These are phyloP conservation scores for Scutellaria minor DNA, from an alignment of 257 asterid species.

Conservation along the genomic window DNA sequence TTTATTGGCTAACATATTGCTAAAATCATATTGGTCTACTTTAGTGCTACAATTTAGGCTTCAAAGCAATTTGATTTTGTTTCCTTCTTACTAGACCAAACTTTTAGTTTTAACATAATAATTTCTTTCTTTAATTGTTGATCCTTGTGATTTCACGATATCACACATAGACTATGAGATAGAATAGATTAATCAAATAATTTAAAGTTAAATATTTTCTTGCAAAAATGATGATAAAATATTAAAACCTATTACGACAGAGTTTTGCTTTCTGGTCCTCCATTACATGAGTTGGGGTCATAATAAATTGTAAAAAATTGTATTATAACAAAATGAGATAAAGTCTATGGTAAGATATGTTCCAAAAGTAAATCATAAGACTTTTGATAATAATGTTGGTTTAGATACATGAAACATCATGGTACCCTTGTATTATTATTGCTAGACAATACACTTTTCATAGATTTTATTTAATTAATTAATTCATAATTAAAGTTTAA, in stretches of 20 bases:
- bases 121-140: too few relatives aligned
- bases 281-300: background rate
- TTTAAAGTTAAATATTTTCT: too few relatives aligned
- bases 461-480: background rate
- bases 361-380: conserved; percentile 31
- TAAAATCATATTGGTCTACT: conserved; percentile 27
- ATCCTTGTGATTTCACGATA: too few relatives aligned
- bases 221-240: too few relatives aligned
- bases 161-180: too few relatives aligned
- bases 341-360: conserved; percentile 8
- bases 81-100: too few relatives aligned
- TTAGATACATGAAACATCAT: conserved; percentile 30
- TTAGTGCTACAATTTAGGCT: background rate
- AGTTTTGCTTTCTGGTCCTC: background rate
- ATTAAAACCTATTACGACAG: too few relatives aligned
- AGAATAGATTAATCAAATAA: too few relatives aligned
- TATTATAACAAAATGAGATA: background rate
- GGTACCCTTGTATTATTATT: conserved; percentile 27
- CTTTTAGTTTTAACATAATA: too few relatives aligned
- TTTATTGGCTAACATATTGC: too few relatives aligned
- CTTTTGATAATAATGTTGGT: conserved; percentile 26
- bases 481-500: background rate
- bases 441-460: conserved; percentile 29
- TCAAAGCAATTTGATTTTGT: background rate
- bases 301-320: too few relatives aligned